Evolutionary conservation across 2,329 filamentous ascomycete genomes (phyloP).

Genomic region (Trichoderma koningii): DNA sequence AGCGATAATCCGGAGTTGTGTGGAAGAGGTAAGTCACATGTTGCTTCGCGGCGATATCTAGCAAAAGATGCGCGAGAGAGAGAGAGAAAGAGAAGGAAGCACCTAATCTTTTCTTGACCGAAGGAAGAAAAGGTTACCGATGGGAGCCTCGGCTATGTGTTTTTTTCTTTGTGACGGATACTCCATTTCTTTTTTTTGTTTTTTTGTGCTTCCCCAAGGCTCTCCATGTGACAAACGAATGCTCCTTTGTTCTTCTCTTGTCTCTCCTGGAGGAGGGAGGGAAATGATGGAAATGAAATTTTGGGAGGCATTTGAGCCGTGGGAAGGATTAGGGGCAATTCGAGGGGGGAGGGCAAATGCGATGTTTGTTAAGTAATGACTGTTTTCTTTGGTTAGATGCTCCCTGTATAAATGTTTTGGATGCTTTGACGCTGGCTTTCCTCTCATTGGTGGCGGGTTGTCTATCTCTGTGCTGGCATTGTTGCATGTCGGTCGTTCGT

Average conservation of each 20-base stretch:
- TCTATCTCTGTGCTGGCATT: not conserved
- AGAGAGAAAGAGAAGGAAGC: conserved; percentile 2
- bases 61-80: not conserved
- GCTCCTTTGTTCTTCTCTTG: not conserved
- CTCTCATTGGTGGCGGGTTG: not conserved
- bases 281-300: conserved; percentile 3
- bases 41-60: conserved; percentile 4
- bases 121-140: not conserved
- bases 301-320: conserved; percentile 13
- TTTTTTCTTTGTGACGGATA: conserved; percentile 14
- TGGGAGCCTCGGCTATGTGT: not conserved
- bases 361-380: conserved; percentile 28
- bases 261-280: not conserved
- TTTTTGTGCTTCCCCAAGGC: not conserved
- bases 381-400: conserved; percentile 25
- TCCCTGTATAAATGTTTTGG: conserved; percentile 28
- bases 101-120: conserved; percentile 6
- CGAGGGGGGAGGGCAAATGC: conserved; percentile 24
- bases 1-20: conserved; percentile 1
- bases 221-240: conserved; percentile 16
- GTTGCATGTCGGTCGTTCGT: conserved; percentile 3
- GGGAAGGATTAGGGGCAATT: not conserved
- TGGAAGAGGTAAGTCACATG: conserved; percentile 5
- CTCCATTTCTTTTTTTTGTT: too few relatives aligned
- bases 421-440: not conserved